Evolutionary conservation across 352 stramenopile genomes (phyloP).

Genomic region (Phytophthora sp.): DNA sequence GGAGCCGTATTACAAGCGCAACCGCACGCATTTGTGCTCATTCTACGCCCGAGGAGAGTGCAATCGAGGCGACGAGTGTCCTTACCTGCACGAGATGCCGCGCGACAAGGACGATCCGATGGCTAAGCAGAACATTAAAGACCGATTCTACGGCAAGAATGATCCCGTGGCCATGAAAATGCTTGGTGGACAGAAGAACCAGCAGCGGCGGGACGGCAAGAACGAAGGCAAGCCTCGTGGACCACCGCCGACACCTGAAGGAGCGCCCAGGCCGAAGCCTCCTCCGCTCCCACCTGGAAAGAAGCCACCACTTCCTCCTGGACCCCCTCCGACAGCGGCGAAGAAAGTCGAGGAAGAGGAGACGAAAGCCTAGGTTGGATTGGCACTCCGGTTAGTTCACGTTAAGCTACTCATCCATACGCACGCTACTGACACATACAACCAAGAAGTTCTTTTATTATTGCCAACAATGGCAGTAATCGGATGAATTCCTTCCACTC

Average conservation of each 20-base stretch:
- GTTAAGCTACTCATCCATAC: constrained; percentile 19
- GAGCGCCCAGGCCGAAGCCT: constrained; percentile 55
- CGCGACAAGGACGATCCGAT: constrained; percentile 92
- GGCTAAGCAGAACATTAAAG: constrained; percentile 96
- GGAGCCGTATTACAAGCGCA: constrained; percentile 93
- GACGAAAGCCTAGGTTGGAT: constrained; percentile 25
- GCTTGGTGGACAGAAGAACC: constrained; percentile 51
- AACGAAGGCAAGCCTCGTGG: constrained; percentile 27
- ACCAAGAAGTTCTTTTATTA: constrained; percentile 10
- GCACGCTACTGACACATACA: constrained; percentile 19
- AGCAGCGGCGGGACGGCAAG: constrained; percentile 33
- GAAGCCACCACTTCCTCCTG: constrained; percentile 71
- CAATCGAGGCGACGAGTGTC: constrained; percentile 91
- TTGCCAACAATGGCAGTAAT: neutral
- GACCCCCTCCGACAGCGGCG: constrained; percentile 46
- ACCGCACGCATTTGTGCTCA: constrained; percentile 92
- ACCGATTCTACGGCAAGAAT: constrained; percentile 95
- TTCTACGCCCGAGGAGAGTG: constrained; percentile 96
- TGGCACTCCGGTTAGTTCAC: constrained; percentile 20
- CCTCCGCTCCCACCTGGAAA: constrained; percentile 56
- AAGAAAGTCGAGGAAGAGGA: constrained; percentile 34
- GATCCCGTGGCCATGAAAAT: constrained; percentile 94
- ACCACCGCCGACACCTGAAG: constrained; percentile 24
- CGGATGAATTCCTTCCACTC: no score
- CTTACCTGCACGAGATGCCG: constrained; percentile 96